Evolutionary conservation across 1,284 basidiomycete species (phyloP), one percentile per base, ranked within the genome.

Genomic region (Cerrena zonata): DNA sequence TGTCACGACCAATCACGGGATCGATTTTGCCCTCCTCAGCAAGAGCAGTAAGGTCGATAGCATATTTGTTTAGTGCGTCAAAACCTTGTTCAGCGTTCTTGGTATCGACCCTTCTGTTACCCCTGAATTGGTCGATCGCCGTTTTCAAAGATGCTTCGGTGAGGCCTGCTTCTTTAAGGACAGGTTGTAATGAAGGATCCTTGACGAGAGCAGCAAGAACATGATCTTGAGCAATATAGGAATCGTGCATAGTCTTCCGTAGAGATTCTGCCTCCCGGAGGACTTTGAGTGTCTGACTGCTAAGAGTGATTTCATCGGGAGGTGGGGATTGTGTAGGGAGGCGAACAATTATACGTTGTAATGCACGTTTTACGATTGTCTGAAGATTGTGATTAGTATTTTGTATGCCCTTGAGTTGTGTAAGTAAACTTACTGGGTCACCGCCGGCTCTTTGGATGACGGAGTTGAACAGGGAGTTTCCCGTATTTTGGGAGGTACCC

Each of bases 1-100:
- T 85, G 65, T 88, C 91, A 52, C 92, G 80, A 13, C 93, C 93
- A 54, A 96, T 92, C 45, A 94, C 89, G 2, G 93, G 94, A 65
- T 96, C 94, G 34, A 96, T 83, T 68, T 94, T 94, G 25, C 93
- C 93, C 64, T 93, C 87, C 63, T 84, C 83, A 24, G 94, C 94
- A 10, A 94, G 75, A 11, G 87, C 77, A 1, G 94, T 96, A 47
- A 96, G 72, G 67, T 97, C 93, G 23, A 91, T 73, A 0, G 88
- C 89, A 63, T 90, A 90, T 63, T 90, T 91, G 53, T 83, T 80
- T 22, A 93, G 69, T 2, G 90, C 90, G 55, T 92, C 89, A 58
- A 91, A 92, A n/a, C 89, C 89, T 61, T 91, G 82, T 61, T 92
- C 90, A 0, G 92, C 90, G 21, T 78, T 84, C 65, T 80, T 86